A percentile compares a stretch with the other conserved stretches of the same genome.
phyloP scores from a whole-genome alignment of 202 grass and related monocot genomes.

The Schoenoplectus tabernaemontani region DNA sequence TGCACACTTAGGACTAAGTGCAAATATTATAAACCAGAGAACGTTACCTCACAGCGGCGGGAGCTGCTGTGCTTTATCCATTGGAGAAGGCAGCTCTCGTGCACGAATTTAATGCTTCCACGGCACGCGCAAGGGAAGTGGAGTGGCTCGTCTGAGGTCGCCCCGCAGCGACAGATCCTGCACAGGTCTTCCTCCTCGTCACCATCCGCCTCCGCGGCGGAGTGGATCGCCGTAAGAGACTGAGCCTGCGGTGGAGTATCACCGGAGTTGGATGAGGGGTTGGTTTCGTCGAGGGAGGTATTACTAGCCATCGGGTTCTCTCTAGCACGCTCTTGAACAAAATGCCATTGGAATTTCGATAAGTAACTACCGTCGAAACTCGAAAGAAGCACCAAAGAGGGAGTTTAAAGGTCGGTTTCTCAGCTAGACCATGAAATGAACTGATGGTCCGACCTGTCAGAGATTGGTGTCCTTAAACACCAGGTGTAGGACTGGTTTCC shows the following conservation, averaged over 20 bases:
- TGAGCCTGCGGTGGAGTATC: background rate
- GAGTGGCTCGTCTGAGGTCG: slow-evolving; percentile 21
- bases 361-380: background rate
- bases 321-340: background rate
- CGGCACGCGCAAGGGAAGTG: slow-evolving; percentile 36
- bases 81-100: slow-evolving; percentile 39
- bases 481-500: background rate
- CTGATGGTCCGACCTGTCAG: background rate
- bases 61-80: slow-evolving; percentile 41
- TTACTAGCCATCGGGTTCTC: background rate
- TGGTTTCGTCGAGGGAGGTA: background rate
- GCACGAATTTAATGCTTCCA: slow-evolving; percentile 43
- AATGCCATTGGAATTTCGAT: too few species aligned
- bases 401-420: background rate
- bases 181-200: slow-evolving; percentile 37
- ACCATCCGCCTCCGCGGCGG: slow-evolving; percentile 15
- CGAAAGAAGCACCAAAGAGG: background rate
- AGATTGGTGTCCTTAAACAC: background rate
- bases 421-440: background rate
- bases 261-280: background rate
- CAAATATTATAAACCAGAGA: background rate
- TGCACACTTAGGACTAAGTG: background rate
- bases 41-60: slow-evolving; percentile 29
- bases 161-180: slow-evolving; percentile 41
- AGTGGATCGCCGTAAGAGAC: background rate